Conservation (phyloP, 495 filamentous ascomycete species). For the Xeromyces bisporus region DNA sequence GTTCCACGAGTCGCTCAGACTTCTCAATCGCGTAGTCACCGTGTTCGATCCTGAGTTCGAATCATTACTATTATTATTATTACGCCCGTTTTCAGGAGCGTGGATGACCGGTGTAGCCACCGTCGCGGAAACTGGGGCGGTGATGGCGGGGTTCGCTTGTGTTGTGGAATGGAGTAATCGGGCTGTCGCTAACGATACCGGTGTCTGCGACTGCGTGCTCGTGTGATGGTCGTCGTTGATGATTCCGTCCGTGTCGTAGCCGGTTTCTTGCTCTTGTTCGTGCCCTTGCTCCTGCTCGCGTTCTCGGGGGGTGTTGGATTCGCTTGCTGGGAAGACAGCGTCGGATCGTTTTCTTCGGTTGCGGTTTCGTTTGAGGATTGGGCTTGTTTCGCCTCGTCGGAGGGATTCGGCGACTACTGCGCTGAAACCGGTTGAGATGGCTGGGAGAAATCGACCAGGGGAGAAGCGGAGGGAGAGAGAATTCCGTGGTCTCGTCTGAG, state of each 20-base stretch:
- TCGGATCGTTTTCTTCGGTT: constrained; percentile 15
- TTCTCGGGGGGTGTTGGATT: constrained; percentile 6
- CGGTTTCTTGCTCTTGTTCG: constrained; percentile 1
- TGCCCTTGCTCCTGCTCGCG: constrained; percentile 5
- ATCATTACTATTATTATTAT: constrained; percentile 7
- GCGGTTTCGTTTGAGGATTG: constrained; percentile 11
- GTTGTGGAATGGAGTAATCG: not conserved
- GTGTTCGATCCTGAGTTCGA: not conserved
- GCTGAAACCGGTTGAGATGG: constrained; percentile 38
- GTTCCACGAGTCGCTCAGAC: constrained; percentile 29
- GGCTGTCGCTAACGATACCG: not conserved
- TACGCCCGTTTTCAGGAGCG: constrained; percentile 9
- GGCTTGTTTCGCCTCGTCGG: constrained; percentile 31
- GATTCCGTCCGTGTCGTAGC: constrained; percentile 4
- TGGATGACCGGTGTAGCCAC: constrained; percentile 2
- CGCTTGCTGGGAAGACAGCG: constrained; percentile 11
- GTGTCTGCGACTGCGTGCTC: no score
- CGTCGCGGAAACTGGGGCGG: not conserved
- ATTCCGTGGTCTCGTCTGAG: constrained; percentile 15
- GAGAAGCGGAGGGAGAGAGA: constrained; percentile 28
- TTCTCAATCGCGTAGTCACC: constrained; percentile 18
- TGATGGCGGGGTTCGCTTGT: not conserved
- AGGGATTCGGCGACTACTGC: constrained; percentile 46
- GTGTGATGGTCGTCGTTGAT: constrained; percentile 7
- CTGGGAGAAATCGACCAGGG: constrained; percentile 31